Base-by-base conservation (phyloP, 192 early-diverging fungal species). In the Coemansia sp. region DNA sequence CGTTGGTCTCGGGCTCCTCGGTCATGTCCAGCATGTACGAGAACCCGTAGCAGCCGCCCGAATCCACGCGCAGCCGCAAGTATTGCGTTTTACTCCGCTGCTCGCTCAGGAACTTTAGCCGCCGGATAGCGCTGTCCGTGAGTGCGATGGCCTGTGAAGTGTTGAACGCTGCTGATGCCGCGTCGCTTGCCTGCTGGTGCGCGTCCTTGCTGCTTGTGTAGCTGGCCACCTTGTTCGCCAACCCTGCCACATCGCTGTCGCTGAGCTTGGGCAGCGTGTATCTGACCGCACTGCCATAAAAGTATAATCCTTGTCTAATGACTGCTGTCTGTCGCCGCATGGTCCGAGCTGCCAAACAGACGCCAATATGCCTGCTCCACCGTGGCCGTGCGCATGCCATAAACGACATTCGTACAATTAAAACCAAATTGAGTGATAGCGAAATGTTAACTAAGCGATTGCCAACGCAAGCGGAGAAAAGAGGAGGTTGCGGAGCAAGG, bases 1-100 rank as follows among this genome's bases (percentile, higher is more conserved):
- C 90, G 55, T 90, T 84, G 14, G 80, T 77, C 33, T 85, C 80
- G 11, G 81, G 77, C 51, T 63, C 57, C 15, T 83, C 82, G 0
- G 81, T 84, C 63, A 92, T 73, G 37, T 90, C 86, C 78, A 90
- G 80, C 55, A 83, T 82, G 65, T 92, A 89, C 62, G 89, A 87
- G 63, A 88, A 92, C 33, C 90, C 90, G 47, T 92, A 89, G 70
- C 90, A 92, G 17, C 90, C 90, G 25, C 90, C 90, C 3, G 90
- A 88, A 47, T 92, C 90, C 13, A 92, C 89, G 2, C 83, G 62
- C 23, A 92, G 63, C 35, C 90, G 82, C 66, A 92, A 56, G 30
- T 78, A 78, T 58, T 78, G 75, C n/a, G 75, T 78, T 50, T 58
- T 64, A 22, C 46, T 27, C 9, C 68, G 68, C 47, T 71, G 39